Base-by-base conservation (phyloP, 768 basidiomycete genomes). In the Chiua virens region DNA sequence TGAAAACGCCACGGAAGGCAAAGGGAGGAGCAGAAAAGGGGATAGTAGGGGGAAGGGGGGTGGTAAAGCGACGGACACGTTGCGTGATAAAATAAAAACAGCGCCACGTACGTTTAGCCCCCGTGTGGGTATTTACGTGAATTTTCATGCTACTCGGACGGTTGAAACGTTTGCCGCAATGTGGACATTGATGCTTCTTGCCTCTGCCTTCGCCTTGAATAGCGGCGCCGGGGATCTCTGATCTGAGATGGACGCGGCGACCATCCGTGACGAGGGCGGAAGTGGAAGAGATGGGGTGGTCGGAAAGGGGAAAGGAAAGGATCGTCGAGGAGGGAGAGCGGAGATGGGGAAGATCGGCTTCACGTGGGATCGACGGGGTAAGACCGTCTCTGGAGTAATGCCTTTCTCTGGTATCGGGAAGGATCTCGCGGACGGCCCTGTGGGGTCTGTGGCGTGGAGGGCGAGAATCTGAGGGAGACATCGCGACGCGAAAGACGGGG, bases 61-160 rank as follows among this genome's bases (percentile, higher is more conserved):
- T 50, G 55, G 49, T 50, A 57, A 49, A 53, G 55, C 50, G 59
- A 45, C 17, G 18, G 27, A 64, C 59, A 56, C 60, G 60, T 62
- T 65, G 63, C 60, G 9, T 36, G 48, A 54, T 49, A 42, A 36
- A 36, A 49, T 23, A 53, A 42, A 46, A 45, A 53, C 50, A 41
- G 37, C 32, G 58, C 53, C 49, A 69, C 69, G 54, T 60, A 68
- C 67, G 67, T 58, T 68, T 73, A 22, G 70, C 71, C 44, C 71
- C 73, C 49, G 71, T 72, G 58, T 72, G 71, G 20, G 73, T 74
- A 55, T 74, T 73, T 59, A 73, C 66, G 65, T 73, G 71, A 56
- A 73, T 72, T 56, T 71, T 72, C 56, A 73, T 66, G 49, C 74
- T 75, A 23, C 71, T 73, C 25, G 72, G 72, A 38, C 72, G 66